Conservation (phyloP, 257 asterid species). For the Perilla frutescens region DNA sequence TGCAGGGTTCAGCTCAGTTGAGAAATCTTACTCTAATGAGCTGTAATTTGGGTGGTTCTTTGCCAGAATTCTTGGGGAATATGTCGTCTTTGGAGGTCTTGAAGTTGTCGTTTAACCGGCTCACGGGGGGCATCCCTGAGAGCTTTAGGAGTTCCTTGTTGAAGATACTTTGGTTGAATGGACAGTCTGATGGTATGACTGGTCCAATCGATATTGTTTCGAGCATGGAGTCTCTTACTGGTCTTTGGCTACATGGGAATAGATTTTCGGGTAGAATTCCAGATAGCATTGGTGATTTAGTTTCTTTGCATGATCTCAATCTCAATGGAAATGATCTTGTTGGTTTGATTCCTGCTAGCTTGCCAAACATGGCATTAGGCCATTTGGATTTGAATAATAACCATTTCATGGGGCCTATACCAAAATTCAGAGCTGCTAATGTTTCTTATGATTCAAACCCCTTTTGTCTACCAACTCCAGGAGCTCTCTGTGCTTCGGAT, state of each 20-base stretch:
- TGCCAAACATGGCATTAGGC: conserved; percentile 52
- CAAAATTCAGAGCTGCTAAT: conserved; percentile 59
- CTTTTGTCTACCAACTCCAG: conserved; percentile 57
- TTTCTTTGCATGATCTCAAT: conserved; percentile 56
- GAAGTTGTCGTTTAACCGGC: conserved; percentile 55
- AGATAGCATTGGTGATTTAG: conserved; percentile 51
- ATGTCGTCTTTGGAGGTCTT: conserved; percentile 75
- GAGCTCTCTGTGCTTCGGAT: conserved; percentile 58
- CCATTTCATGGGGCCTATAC: conserved; percentile 76
- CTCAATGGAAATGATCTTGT: conserved; percentile 72
- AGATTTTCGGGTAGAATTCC: conserved; percentile 82
- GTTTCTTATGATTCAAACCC: conserved; percentile 54
- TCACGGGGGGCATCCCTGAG: conserved; percentile 65
- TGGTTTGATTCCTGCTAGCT: conserved; percentile 70
- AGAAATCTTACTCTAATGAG: conserved; percentile 62
- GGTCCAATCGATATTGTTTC: conserved; percentile 71
- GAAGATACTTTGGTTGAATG: conserved; percentile 62
- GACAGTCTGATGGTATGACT: conserved; percentile 62
- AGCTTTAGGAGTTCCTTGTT: conserved; percentile 61
- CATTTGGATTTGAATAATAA: conserved; percentile 74
- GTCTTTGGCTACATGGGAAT: conserved; percentile 86
- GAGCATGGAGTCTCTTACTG: conserved; percentile 62
- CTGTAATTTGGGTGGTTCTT: conserved; percentile 67
- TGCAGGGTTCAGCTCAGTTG: conserved; percentile 66
- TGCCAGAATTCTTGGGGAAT: conserved; percentile 73